These are phyloP conservation scores for Styphnolobium japonicum DNA, from an alignment of 306 rosid genomes.

Conservation along the genomic window DNA sequence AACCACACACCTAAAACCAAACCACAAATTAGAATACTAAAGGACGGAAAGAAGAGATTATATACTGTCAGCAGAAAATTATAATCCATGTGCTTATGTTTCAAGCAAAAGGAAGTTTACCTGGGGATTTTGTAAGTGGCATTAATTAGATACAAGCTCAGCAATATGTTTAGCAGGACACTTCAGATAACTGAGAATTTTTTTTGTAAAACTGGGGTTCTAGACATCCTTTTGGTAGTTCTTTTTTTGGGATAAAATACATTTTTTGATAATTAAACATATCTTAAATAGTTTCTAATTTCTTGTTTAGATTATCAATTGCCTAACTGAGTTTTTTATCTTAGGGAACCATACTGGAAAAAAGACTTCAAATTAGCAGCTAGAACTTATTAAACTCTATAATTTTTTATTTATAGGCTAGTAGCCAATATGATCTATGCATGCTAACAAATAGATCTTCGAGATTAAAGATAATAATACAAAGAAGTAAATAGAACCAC, in stretches of 20 bases:
- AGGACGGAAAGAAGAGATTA: constrained; percentile 23
- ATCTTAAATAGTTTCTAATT: constrained; percentile 8
- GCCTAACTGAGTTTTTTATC: background rate
- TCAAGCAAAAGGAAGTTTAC: constrained; percentile 20
- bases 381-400: constrained; percentile 1
- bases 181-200: background rate
- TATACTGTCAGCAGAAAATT: constrained; percentile 24
- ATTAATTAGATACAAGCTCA: background rate
- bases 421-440: constrained; percentile 13
- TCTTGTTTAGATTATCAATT: constrained; percentile 9
- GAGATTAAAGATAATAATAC: background rate
- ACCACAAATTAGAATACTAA: constrained; percentile 26
- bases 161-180: background rate
- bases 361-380: background rate
- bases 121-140: background rate
- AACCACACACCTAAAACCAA: constrained; percentile 64
- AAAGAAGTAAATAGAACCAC: constrained; percentile 2
- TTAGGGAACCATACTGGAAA: background rate
- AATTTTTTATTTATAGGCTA: background rate
- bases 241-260: background rate
- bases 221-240: constrained; percentile 2
- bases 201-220: background rate
- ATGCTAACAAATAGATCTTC: constrained; percentile 9
- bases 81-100: background rate
- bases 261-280: background rate